Evolutionary conservation across 306 rosid species (phyloP).

Genomic region (Cucurbita pepo): DNA sequence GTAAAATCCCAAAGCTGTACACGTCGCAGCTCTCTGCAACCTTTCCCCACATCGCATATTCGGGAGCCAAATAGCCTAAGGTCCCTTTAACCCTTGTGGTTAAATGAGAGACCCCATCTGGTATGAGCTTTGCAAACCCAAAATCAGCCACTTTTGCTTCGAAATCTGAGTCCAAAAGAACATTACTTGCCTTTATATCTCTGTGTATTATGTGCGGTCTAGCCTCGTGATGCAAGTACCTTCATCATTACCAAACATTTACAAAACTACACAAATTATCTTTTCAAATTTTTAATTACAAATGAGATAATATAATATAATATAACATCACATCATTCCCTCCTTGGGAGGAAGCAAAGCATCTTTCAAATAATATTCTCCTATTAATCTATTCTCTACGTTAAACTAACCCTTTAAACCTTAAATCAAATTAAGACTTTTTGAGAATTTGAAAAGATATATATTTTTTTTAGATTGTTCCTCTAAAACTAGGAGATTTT

Average conservation of each 20-base stretch:
- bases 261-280: too few relatives aligned
- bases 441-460: too few relatives aligned
- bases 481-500: too few relatives aligned
- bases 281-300: too few relatives aligned
- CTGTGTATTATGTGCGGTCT: conserved; percentile 74
- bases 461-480: too few relatives aligned
- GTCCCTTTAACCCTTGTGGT: conserved; percentile 87
- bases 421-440: too few relatives aligned
- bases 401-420: too few relatives aligned
- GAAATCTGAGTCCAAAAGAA: conserved; percentile 50
- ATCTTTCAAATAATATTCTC: too few relatives aligned
- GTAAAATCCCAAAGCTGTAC: conserved; percentile 73
- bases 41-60: conserved; percentile 93
- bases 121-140: conserved; percentile 82
- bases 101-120: conserved; percentile 65
- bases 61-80: conserved; percentile 85
- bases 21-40: conserved; percentile 81
- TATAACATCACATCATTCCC: too few relatives aligned
- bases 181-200: conserved; percentile 88
- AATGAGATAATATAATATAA: too few relatives aligned
- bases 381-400: too few relatives aligned
- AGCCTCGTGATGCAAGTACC: conserved; percentile 78
- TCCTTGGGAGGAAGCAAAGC: too few relatives aligned
- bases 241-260: not conserved
- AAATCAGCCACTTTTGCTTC: conserved; percentile 84